Evolutionary conservation across 140 eudicot species (phyloP), one percentile per base, ranked within the genome.

Genomic region (Cichorium intybus): DNA sequence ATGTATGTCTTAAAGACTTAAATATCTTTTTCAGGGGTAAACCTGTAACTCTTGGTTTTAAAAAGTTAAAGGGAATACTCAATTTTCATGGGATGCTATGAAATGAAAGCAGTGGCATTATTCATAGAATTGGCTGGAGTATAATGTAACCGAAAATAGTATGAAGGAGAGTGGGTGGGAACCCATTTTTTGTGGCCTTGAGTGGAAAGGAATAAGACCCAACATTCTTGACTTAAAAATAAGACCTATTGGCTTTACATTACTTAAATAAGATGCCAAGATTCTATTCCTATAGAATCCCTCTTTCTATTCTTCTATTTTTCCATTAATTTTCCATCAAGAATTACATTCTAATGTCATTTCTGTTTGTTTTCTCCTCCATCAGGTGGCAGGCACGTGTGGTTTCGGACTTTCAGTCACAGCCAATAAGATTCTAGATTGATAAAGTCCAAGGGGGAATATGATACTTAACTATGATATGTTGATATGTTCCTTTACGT

Each of bases 161-260:
- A 61, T 75, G 61, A 64, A 62, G 71, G 57, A n/a, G 77, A 62
- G 53, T 75, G 88, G 64, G 75, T 50, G 68, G 75, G 79, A 81
- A 86, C 80, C 95, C 95, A 86, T 86, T 86, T 83, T 85, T 76
- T 62, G 95, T 85, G 97, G 97, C 71, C 76, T 80, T 53, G 73
- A 76, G 75, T 70, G 56, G 82, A 59, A 80, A 81, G 62, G 86
- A 80, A 79, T 73, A 79, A 49, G 69, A 71, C 74, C 62, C 66
- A 78, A 80, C 64, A 81, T 89, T 82, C 95, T 79, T 80, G 89
- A 65, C 75, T 75, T 75, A 75, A 59, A 75, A 75, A 75, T 75
- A 75, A 50, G 70, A 67, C 80, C 78, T 79, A 68, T 67, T 72
- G 79, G 70, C 91, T 85, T 82, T 79, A 71, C 91, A 82, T 82